phyloP scores from a whole-genome alignment of 1,139 yeast genomes.

The Saccharomycopsis hybrid region DNA sequence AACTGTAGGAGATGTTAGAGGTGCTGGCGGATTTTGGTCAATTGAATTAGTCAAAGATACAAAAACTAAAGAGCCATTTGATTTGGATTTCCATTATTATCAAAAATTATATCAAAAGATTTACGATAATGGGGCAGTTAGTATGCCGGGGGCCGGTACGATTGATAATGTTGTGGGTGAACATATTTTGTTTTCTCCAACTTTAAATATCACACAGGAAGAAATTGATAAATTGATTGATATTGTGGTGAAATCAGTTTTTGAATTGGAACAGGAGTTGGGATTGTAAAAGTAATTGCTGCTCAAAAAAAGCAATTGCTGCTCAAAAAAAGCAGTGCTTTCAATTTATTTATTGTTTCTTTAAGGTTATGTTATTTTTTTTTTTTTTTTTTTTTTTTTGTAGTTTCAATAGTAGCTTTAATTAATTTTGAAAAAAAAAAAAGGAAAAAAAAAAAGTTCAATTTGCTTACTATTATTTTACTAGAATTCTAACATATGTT shows the following conservation, averaged over 20 bases:
- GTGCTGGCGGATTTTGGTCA: conserved; percentile 57
- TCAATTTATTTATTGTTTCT: too few relatives aligned
- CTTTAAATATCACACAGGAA: conserved; percentile 39
- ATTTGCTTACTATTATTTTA: too few relatives aligned
- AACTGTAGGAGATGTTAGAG: conserved; percentile 54
- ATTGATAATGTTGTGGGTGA: conserved; percentile 40
- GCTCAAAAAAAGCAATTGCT: not conserved
- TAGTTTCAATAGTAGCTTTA: too few relatives aligned
- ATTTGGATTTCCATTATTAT: conserved; percentile 31
- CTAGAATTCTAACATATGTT: too few relatives aligned
- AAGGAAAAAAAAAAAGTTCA: too few relatives aligned
- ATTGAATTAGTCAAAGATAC: conserved; percentile 49
- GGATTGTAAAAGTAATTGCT: not conserved
- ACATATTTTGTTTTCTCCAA: conserved; percentile 45
- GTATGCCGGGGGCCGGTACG: conserved; percentile 43
- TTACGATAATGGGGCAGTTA: conserved; percentile 38
- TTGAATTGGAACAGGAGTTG: conserved; percentile 17
- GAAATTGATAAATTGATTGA: conserved; percentile 41
- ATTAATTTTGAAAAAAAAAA: too few relatives aligned
- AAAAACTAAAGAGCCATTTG: conserved; percentile 42
- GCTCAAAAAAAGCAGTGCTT: not conserved
- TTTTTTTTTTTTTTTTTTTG: too few relatives aligned
- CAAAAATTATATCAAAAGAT: conserved; percentile 33
- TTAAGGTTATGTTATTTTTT: too few relatives aligned
- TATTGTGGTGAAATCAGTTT: conserved; percentile 26